Conservation (phyloP, 495 filamentous ascomycete species). For the Durotheca rogersii region DNA sequence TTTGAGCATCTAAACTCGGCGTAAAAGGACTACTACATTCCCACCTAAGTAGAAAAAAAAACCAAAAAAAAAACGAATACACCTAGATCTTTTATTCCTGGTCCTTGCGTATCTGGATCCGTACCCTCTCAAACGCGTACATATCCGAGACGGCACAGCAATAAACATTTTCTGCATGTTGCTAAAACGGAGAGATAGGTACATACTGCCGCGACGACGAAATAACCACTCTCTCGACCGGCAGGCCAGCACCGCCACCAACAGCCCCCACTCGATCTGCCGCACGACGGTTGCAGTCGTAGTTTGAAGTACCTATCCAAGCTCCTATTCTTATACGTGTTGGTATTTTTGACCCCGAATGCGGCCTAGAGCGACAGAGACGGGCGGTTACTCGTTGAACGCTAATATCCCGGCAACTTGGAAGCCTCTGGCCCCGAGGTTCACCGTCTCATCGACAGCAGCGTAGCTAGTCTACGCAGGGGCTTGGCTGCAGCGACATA, state of each 20-base stretch:
- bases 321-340: slow-evolving; percentile 19
- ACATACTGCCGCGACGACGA: slow-evolving; percentile 21
- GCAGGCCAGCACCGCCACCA: slow-evolving; percentile 23
- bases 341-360: slow-evolving; percentile 5
- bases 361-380: neutral
- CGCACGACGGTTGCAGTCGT: slow-evolving; percentile 3
- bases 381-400: slow-evolving; percentile 13
- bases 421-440: slow-evolving; percentile 6
- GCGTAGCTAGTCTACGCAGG: slow-evolving; percentile 3
- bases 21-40: too few species aligned
- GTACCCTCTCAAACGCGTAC: too few species aligned
- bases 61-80: slow-evolving; percentile 3
- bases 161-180: slow-evolving; percentile 14
- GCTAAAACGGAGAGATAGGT: slow-evolving; percentile 16
- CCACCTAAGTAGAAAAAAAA: slow-evolving; percentile 7
- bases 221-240: slow-evolving; percentile 5
- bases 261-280: slow-evolving; percentile 16
- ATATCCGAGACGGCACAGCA: slow-evolving; percentile 29
- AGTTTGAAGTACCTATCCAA: neutral
- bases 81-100: slow-evolving; percentile 8
- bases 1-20: slow-evolving; percentile 8
- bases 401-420: slow-evolving; percentile 2
- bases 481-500: slow-evolving; percentile 23
- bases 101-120: too few species aligned
- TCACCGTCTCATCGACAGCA: slow-evolving; percentile 9